A percentile compares a stretch with the other conserved stretches of the same genome.
Evolutionary conservation across 179 eudicot species (phyloP).

Genomic region (Gypsophila paniculata): DNA sequence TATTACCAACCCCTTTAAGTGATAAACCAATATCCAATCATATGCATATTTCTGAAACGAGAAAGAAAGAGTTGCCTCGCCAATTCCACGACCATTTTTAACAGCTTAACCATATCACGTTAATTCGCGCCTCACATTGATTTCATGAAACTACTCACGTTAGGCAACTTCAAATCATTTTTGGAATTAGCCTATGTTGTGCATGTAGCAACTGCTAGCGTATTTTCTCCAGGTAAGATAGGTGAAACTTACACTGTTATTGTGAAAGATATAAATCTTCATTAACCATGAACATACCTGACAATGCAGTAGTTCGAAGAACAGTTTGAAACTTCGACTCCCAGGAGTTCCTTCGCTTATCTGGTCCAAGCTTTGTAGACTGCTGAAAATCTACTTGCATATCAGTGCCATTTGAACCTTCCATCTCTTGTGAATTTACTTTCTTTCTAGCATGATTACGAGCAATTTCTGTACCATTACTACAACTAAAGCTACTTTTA

Average conservation of each 20-base stretch:
- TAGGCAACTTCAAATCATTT: not conserved
- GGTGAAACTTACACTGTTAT: not conserved
- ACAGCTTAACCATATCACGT: not conserved
- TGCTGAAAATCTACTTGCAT: constrained; percentile 25
- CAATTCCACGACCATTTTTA: not conserved
- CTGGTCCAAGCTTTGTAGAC: constrained; percentile 30
- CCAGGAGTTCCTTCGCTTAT: constrained; percentile 32
- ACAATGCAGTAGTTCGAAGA: constrained; percentile 28
- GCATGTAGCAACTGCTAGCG: not conserved
- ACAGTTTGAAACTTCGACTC: constrained; percentile 39
- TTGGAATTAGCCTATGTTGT: not conserved
- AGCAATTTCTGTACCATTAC: constrained; percentile 21
- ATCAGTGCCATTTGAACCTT: constrained; percentile 29
- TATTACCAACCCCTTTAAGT: constrained; percentile 1
- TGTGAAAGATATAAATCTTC: not conserved
- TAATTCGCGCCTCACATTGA: not conserved
- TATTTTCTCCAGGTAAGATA: not conserved
- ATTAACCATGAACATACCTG: constrained; percentile 24
- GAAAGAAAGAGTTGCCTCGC: not conserved
- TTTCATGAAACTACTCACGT: not conserved
- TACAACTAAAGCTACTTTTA: constrained; percentile 24
- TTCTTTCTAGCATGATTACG: constrained; percentile 35
- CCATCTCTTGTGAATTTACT: constrained; percentile 36
- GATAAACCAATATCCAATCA: not conserved
- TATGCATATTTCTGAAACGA: not conserved